Conservation (phyloP, 164 flowering plant species). For the Macadamia integrifolia region DNA sequence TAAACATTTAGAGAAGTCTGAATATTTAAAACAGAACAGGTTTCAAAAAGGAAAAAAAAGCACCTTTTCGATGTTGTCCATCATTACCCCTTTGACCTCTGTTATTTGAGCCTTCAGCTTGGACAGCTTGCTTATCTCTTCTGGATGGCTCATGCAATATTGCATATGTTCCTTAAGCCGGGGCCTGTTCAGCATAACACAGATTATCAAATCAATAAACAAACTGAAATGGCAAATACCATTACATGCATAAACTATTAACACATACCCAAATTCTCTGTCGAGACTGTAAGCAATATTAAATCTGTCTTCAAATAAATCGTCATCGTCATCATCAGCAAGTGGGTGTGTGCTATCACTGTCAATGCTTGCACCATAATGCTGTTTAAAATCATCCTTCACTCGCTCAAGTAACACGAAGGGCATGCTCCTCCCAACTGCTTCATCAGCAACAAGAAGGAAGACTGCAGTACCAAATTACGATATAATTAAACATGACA, state of each 20-base stretch:
- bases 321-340: conserved; percentile 78
- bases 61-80: conserved; percentile 94
- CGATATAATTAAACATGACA: neutral
- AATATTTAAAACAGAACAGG: too few relatives aligned
- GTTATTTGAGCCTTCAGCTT: conserved; percentile 82
- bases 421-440: conserved; percentile 75
- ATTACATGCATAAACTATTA: neutral
- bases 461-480: conserved; percentile 50
- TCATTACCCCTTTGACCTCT: conserved; percentile 90
- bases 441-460: conserved; percentile 93
- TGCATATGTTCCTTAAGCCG: conserved; percentile 89
- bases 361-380: conserved; percentile 64
- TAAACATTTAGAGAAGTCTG: neutral
- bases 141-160: conserved; percentile 79
- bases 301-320: conserved; percentile 84
- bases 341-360: conserved; percentile 68
- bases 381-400: conserved; percentile 85
- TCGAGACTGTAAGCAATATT: conserved; percentile 96
- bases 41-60: neutral
- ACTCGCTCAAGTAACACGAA: conserved; percentile 93
- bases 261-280: conserved; percentile 88
- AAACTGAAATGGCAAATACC: neutral
- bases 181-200: conserved; percentile 41
- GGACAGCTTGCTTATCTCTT: conserved; percentile 76
- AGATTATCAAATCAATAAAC: conserved; percentile 1